Base-by-base conservation (phyloP, 73 alveolate species). In the Uronychia binucleata region DNA sequence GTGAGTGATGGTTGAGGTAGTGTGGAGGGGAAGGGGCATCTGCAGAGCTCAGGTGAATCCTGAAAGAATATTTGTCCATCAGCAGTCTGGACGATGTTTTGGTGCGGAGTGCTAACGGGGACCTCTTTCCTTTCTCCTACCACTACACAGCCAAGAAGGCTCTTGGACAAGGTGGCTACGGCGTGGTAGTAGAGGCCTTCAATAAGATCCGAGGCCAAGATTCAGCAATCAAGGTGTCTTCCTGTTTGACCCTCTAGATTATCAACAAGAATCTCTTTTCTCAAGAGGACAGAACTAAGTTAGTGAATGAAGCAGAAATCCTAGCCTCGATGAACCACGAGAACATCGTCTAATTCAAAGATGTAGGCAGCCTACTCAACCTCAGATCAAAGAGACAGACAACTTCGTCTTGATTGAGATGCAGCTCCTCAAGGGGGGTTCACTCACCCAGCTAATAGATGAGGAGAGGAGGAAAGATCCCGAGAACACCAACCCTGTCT, bases 341-440 rank as follows among this genome's bases (percentile, higher is more conserved):
- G 13, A 97, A 97, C 81, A 97, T 97, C 26, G 96, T 97, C 46
- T 92, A 91, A 91, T 97, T 97, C 82, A 74, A 85, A 46, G 97
- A 95, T 84, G 99, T 86, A 86, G 79, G 84, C 28, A 30, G 14
- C 14, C 1, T 5, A 60, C 30, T 32, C 59, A 28, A 86, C 74
- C 0, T 57, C 35, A 86, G 92, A 79, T 93, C 31, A 96, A 86
- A 74, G 92, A 90, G 81, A 90, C 99, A 26, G 84, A 94, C 31
- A 91, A 91, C 77, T 94, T 90, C 74, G 86, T 93, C 8, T 92
- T 93, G n/a, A 93, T 93, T 28, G 93, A 79, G 30, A 96, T 96
- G 99, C 97, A 96, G 79, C 85, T 91, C 60, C 83, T 94, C 28
- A 91, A 92, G 84, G 96, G 98, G 1, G 98, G 99, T 26, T 79